These are phyloP conservation scores for Trichosanthes cucumerina DNA, from an alignment of 306 rosid species.

Conservation along the genomic window DNA sequence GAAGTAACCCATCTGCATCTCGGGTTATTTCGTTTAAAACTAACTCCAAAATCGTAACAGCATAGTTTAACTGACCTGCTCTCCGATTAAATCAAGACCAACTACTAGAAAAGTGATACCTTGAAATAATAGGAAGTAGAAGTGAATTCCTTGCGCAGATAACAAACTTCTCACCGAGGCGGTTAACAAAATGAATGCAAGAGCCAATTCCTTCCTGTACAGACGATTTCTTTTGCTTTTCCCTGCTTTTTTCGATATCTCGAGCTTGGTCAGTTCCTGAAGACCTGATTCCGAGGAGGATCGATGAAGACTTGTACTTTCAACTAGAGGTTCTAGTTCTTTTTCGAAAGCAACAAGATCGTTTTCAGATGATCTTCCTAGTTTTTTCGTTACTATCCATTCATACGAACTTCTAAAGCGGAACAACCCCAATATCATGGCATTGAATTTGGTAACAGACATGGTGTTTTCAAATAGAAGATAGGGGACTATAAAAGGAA, in stretches of 20 bases:
- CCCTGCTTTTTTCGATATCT: constrained; percentile 48
- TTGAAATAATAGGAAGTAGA: constrained; percentile 91
- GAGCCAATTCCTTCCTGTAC: constrained; percentile 86
- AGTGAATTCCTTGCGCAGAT: constrained; percentile 98
- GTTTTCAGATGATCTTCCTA: constrained; percentile 92
- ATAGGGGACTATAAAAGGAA: constrained; percentile 87
- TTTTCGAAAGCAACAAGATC: constrained; percentile 69
- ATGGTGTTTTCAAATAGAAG: constrained; percentile 95
- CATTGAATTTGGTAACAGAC: constrained; percentile 96
- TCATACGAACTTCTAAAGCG: constrained; percentile 88
- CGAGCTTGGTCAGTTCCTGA: constrained; percentile 62
- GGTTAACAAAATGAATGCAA: constrained; percentile 71
- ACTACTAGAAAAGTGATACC: constrained; percentile 88
- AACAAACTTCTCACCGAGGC: constrained; percentile 87
- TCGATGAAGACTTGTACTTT: constrained; percentile 41
- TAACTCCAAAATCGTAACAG: constrained; percentile 12
- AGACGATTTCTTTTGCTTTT: constrained; percentile 65
- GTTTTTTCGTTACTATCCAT: constrained; percentile 92
- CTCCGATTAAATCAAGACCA: constrained; percentile 95
- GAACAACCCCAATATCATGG: constrained; percentile 93
- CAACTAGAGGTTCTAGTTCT: constrained; percentile 54
- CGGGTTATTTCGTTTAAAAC: constrained; percentile 17
- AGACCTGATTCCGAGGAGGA: constrained; percentile 90
- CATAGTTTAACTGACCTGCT: constrained; percentile 67
- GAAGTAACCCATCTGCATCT: constrained; percentile 9